Evolutionary conservation across 1,284 basidiomycete species (phyloP).

Genomic region (Pisolithus thermaeus): DNA sequence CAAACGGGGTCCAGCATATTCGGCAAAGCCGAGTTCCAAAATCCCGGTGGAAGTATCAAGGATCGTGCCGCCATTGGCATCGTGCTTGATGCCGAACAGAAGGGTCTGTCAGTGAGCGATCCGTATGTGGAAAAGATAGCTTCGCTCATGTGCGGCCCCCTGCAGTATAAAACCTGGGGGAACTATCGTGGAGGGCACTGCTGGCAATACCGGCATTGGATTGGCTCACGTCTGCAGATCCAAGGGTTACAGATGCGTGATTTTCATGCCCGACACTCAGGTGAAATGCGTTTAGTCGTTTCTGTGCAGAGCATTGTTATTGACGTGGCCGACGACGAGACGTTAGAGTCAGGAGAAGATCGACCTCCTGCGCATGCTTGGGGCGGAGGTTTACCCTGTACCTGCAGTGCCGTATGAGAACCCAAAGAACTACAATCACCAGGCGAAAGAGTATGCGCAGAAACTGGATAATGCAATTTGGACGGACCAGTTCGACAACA

Average conservation of each 20-base stretch:
- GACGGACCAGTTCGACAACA: conserved; percentile 99
- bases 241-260: conserved; percentile 96
- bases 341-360: conserved; percentile 93
- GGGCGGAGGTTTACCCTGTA: conserved; percentile 93
- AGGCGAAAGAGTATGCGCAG: conserved; percentile 85
- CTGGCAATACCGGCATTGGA: conserved; percentile 98
- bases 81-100: conserved; percentile 83
- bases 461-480: conserved; percentile 88
- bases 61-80: conserved; percentile 94
- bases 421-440: conserved; percentile 97
- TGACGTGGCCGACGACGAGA: neutral
- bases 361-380: conserved; percentile 93
- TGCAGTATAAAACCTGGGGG: conserved; percentile 83
- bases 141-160: neutral
- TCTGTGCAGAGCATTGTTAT: neutral
- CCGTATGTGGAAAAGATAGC: too few species aligned
- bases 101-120: conserved; percentile 55
- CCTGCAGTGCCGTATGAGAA: conserved; percentile 97
- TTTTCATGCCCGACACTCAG: conserved; percentile 98
- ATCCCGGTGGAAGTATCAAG: conserved; percentile 98
- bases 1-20: conserved; percentile 86
- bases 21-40: conserved; percentile 97
- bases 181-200: conserved; percentile 96
- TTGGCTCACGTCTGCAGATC: conserved; percentile 93
- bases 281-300: conserved; percentile 31